phyloP scores from a whole-genome alignment of 768 basidiomycete genomes.

The Russula emetica region DNA sequence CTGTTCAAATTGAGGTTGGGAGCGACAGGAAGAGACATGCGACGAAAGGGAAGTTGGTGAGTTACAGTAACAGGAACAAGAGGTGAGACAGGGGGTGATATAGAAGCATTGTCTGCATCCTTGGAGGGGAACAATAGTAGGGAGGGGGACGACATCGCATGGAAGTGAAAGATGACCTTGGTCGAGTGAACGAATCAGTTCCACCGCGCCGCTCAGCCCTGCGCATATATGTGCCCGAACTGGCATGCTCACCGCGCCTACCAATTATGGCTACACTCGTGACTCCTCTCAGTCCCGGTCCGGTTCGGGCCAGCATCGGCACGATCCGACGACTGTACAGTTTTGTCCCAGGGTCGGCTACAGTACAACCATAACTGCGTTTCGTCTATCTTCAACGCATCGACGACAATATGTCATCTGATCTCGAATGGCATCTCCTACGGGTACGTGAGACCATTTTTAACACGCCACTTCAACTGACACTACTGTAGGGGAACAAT shows the following conservation, averaged over 20 bases:
- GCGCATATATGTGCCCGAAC: not conserved
- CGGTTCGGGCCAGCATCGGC: not conserved
- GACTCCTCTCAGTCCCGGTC: not conserved
- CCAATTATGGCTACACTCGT: constrained; percentile 1
- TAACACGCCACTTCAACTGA: constrained; percentile 2
- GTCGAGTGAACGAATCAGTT: not conserved
- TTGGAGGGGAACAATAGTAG: constrained; percentile 25
- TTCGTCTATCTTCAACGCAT: constrained; percentile 1
- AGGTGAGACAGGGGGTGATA: constrained; percentile 18
- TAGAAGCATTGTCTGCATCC: constrained; percentile 12
- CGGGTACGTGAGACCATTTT: constrained; percentile 51
- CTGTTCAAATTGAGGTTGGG: constrained; percentile 46
- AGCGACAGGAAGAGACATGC: constrained; percentile 42
- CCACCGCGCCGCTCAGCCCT: not conserved
- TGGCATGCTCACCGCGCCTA: not conserved
- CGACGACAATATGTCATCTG: constrained; percentile 46
- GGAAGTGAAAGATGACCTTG: not conserved
- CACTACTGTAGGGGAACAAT: constrained; percentile 60
- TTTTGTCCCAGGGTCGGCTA: not conserved
- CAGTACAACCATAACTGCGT: not conserved
- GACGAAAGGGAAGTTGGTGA: constrained; percentile 44
- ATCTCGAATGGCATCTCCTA: constrained; percentile 92
- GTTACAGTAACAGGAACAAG: too few relatives aligned
- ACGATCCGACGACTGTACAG: constrained; percentile 21
- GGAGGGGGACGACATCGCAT: constrained; percentile 4